phyloP scores from a whole-genome alignment of 1,284 basidiomycete species.

The Coniferiporia weirii region DNA sequence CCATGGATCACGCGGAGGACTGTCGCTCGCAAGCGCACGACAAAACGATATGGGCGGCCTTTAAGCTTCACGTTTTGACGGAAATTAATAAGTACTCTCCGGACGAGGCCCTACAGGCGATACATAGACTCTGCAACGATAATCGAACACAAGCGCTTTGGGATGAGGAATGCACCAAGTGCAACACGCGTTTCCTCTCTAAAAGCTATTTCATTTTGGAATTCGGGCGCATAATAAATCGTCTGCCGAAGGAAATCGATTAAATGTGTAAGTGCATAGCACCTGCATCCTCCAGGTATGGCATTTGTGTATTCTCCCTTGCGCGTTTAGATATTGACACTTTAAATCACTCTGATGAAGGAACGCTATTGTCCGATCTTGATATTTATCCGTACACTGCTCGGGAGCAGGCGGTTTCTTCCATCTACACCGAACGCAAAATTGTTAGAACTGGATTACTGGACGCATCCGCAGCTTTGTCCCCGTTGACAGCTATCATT shows the following conservation, averaged over 20 bases:
- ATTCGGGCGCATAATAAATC: slow-evolving; percentile 3
- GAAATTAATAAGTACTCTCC: not conserved
- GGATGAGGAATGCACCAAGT: slow-evolving; percentile 11
- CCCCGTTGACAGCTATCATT: too few species aligned
- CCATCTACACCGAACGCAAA: too few species aligned
- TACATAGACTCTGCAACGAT: not conserved
- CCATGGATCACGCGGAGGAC: not conserved
- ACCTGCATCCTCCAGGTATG: too few species aligned
- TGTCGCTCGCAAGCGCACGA: slow-evolving; percentile 7
- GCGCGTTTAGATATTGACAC: too few species aligned
- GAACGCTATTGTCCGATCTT: not conserved
- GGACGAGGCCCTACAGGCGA: not conserved
- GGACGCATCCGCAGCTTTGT: too few species aligned
- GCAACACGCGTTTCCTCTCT: not conserved
- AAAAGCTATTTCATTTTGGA: not conserved
- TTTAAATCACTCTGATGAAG: too few species aligned
- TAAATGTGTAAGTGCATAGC: not conserved
- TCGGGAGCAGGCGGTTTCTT: not conserved
- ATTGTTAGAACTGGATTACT: too few species aligned
- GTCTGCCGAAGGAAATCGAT: not conserved
- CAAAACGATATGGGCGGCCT: not conserved
- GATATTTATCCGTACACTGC: not conserved
- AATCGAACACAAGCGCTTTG: not conserved
- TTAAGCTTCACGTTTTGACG: not conserved
- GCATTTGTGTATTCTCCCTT: too few species aligned